A percentile compares a stretch with the other conserved stretches of the same genome.
These are phyloP conservation scores for Golubevia pallescens DNA, from an alignment of 1,284 basidiomycete species.

Conservation along the genomic window DNA sequence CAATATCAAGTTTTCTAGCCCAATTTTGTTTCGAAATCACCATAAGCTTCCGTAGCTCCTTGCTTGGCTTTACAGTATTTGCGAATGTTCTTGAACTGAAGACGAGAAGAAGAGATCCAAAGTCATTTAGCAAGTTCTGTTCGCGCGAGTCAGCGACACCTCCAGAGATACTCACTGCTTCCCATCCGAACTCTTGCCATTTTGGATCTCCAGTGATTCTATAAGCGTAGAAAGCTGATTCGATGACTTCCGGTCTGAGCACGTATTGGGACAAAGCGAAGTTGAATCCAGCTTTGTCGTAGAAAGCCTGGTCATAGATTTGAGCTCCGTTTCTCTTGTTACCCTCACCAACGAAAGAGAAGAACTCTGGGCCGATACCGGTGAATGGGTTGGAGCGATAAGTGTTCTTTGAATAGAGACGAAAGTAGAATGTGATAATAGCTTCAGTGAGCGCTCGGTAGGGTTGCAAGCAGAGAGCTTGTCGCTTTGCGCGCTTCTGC, in stretches of 20 bases:
- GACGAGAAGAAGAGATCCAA: neutral
- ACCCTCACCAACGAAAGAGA: constrained; percentile 25
- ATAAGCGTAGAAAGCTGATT: constrained; percentile 36
- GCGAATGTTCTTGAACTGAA: neutral
- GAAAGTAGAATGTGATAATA: no score
- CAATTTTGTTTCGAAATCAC: no score
- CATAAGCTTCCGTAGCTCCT: constrained; percentile 19
- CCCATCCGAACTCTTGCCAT: constrained; percentile 14
- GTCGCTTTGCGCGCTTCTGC: no score
- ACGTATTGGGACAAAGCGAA: constrained; percentile 27
- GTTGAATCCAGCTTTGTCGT: constrained; percentile 34
- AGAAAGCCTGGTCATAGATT: constrained; percentile 28
- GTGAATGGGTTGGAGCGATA: constrained; percentile 31
- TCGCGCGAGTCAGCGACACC: neutral
- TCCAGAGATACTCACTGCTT: neutral
- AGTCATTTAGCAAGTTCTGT: neutral
- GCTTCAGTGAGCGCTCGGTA: no score
- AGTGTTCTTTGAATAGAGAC: no score
- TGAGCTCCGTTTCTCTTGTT: constrained; percentile 25
- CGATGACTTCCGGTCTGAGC: constrained; percentile 41
- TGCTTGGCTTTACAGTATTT: constrained; percentile 3
- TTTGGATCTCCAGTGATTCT: constrained; percentile 41
- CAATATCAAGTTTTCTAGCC: no score
- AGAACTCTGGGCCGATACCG: constrained; percentile 46
- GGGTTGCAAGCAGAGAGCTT: no score